Conservation (phyloP, 2,329 filamentous ascomycete species). For the Colletotrichum euphorbiae region DNA sequence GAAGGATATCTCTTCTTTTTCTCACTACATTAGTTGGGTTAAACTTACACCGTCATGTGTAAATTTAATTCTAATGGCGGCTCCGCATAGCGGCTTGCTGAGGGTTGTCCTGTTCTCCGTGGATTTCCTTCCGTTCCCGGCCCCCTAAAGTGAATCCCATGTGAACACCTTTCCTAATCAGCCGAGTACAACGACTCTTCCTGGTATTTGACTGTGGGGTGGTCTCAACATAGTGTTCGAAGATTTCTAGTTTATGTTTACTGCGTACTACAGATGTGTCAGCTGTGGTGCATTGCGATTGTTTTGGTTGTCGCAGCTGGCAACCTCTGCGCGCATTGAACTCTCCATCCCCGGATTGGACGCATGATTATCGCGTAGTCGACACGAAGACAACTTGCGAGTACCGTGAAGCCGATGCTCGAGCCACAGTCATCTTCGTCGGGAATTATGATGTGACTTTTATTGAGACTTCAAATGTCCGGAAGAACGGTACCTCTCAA, state of each 20-base stretch:
- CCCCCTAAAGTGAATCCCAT: conserved; percentile 57
- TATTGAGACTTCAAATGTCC: too few species aligned
- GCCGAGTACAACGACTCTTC: conserved; percentile 53
- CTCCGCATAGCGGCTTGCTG: conserved; percentile 68
- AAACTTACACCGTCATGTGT: conserved; percentile 65
- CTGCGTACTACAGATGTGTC: too few species aligned
- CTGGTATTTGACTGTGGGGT: conserved; percentile 65
- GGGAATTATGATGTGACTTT: too few species aligned
- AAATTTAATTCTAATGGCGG: conserved; percentile 58
- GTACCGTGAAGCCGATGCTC: too few species aligned
- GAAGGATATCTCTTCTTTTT: conserved; percentile 42
- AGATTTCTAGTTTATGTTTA: neutral
- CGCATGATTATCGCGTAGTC: too few species aligned
- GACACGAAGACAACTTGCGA: too few species aligned
- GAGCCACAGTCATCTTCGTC: too few species aligned
- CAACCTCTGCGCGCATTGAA: too few species aligned
- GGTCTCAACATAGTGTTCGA: conserved; percentile 55
- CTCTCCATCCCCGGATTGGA: too few species aligned
- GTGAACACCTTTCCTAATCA: conserved; percentile 61
- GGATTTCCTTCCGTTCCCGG: conserved; percentile 68
- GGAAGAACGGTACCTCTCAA: too few species aligned
- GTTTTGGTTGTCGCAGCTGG: too few species aligned
- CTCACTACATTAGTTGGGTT: conserved; percentile 58
- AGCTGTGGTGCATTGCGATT: too few species aligned
- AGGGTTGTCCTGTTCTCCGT: conserved; percentile 60